Conservation (phyloP, 1,284 basidiomycete species). For the Sanghuangporus sanghuang region DNA sequence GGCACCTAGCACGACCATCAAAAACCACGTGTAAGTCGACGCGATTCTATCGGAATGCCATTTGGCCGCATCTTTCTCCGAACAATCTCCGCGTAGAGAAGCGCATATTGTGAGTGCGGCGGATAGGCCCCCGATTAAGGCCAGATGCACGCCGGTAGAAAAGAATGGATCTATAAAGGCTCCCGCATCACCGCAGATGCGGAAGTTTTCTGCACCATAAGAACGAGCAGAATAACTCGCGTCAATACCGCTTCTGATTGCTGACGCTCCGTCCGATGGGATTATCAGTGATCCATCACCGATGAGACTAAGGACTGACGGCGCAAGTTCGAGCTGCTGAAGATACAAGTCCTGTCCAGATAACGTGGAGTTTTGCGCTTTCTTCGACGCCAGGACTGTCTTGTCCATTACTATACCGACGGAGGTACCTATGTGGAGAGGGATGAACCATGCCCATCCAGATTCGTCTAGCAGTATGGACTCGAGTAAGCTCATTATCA, state of each 20-base stretch:
- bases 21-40: slow-evolving; percentile 63
- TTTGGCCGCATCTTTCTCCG: slow-evolving; percentile 44
- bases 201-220: slow-evolving; percentile 55
- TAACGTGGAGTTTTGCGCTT: slow-evolving; percentile 23
- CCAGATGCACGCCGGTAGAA: slow-evolving; percentile 64
- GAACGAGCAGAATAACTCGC: slow-evolving; percentile 65
- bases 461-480: slow-evolving; percentile 44
- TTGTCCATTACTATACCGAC: slow-evolving; percentile 70
- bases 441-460: slow-evolving; percentile 77
- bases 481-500: background rate
- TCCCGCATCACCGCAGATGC: slow-evolving; percentile 69
- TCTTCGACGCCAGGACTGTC: slow-evolving; percentile 38
- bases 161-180: slow-evolving; percentile 75
- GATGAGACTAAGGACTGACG: slow-evolving; percentile 47
- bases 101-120: slow-evolving; percentile 54
- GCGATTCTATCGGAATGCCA: slow-evolving; percentile 53
- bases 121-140: slow-evolving; percentile 53
- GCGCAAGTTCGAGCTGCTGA: slow-evolving; percentile 35
- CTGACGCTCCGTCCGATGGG: slow-evolving; percentile 21
- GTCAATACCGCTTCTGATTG: slow-evolving; percentile 47
- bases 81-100: slow-evolving; percentile 50
- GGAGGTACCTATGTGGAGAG: slow-evolving; percentile 62
- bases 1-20: slow-evolving; percentile 64
- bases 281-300: slow-evolving; percentile 17
- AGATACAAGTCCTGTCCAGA: slow-evolving; percentile 30